phyloP scores from a whole-genome alignment of 2,329 filamentous ascomycete species.

The Paraconiothyrium sp. region DNA sequence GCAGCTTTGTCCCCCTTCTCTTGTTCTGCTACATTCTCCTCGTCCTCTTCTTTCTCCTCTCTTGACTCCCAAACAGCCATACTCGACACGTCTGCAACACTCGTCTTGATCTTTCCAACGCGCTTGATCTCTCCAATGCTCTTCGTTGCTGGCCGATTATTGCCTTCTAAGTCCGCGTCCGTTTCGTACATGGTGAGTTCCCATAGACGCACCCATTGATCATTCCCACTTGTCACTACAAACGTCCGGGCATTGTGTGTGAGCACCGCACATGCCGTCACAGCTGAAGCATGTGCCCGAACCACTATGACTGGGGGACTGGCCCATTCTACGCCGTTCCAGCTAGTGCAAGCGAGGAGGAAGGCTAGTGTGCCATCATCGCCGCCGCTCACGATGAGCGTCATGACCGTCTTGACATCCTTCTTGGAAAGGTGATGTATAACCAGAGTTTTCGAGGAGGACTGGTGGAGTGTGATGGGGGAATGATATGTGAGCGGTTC shows the following conservation, averaged over 20 bases:
- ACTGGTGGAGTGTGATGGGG: conserved; percentile 72
- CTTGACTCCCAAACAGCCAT: conserved; percentile 47
- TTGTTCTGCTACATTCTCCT: too few species aligned
- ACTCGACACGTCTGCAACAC: conserved; percentile 65
- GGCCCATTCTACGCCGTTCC: conserved; percentile 31
- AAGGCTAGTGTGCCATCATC: conserved; percentile 84
- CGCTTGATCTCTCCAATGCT: conserved; percentile 45
- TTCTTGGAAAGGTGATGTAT: conserved; percentile 39
- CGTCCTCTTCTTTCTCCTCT: background rate
- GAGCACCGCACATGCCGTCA: conserved; percentile 66
- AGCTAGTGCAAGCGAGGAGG: conserved; percentile 31
- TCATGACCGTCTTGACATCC: conserved; percentile 31
- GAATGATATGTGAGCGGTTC: conserved; percentile 42
- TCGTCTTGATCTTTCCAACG: conserved; percentile 51
- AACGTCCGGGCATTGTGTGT: conserved; percentile 21
- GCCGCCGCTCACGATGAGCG: conserved; percentile 76
- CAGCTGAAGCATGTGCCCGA: conserved; percentile 75
- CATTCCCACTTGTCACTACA: conserved; percentile 54
- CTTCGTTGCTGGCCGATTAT: conserved; percentile 40
- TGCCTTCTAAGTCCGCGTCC: background rate
- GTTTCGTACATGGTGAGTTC: conserved; percentile 32
- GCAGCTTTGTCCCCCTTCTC: conserved; percentile 5
- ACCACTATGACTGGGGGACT: conserved; percentile 55
- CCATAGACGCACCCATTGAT: conserved; percentile 61
- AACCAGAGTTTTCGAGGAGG: conserved; percentile 72